Base-by-base conservation (phyloP, 192 early-diverging fungal genomes). In the Entomortierella beljakovae region DNA sequence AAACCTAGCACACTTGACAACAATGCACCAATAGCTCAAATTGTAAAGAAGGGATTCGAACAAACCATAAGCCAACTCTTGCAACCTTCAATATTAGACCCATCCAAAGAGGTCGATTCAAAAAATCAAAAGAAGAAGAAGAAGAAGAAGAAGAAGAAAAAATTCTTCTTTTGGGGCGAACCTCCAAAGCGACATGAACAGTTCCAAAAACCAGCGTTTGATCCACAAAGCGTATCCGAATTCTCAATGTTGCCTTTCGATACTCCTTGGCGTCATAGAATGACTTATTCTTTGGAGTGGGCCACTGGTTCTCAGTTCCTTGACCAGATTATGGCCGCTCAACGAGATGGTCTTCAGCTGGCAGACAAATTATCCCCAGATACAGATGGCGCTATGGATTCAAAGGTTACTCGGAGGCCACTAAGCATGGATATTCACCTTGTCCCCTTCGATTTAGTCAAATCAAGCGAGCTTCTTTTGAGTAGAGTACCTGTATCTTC, bases 91-190 rank as follows among this genome's bases (percentile, higher is more conserved):
- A 43, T 20, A 26, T 15, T 11, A 32, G 38, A 59, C 20, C 22
- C 23, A 53, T 15, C 13, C 7, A 3, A 2, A 26, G 34, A 31
- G 16, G 7, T 7, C 32, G 3, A 9, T 8, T 18, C 31, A 33
- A 20, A 20, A 34, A 52, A 15, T 6, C 25, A 3, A 46, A 57
- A 57, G 54, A 34, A 40, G 18, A 53, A 54, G 33, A 66, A 66
- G 54, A 61, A 59, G 40, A 59, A 61, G 43, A 69, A 64, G 48
- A 73, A 77, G 48, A 77, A 77, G 38, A 67, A 64, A 37, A 2
- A 42, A 11, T 23, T 57, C 29, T 38, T n/a, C 8, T 0, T n/a
- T 11, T 25, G 15, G 23, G 71, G 57, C 4, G 35, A 64, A n/a
- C 50, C 43, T 22, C 66, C 34, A 2, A 49, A 34, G 0, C 64